phyloP scores from a whole-genome alignment of 176 grass and related monocot genomes.

The Tillandsia leiboldiana region DNA sequence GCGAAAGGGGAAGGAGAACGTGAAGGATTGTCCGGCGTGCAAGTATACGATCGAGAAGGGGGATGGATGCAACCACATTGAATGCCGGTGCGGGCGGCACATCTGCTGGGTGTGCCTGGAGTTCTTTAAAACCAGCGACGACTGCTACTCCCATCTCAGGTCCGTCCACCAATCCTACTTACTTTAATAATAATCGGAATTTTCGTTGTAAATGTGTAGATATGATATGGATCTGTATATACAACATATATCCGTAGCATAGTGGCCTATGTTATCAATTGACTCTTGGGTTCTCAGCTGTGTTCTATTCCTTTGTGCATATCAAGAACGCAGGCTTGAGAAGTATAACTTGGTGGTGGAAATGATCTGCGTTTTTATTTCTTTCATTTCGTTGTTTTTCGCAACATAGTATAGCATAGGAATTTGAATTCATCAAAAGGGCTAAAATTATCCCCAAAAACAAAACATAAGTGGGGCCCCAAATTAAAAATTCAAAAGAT shows the following conservation, averaged over 20 bases:
- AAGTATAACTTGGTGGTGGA: neutral
- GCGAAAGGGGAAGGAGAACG: constrained; percentile 70
- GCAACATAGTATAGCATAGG: no score
- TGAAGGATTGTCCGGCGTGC: constrained; percentile 63
- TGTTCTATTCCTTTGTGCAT: neutral
- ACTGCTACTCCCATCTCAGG: constrained; percentile 67
- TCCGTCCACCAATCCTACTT: constrained; percentile 38
- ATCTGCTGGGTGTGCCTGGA: constrained; percentile 84
- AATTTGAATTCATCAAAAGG: no score
- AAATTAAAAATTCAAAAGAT: no score
- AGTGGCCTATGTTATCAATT: neutral
- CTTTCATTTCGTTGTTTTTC: no score
- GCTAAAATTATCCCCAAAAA: no score
- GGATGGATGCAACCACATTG: constrained; percentile 83
- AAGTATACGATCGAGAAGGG: constrained; percentile 73
- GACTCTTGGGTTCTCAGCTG: neutral
- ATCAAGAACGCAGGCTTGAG: neutral
- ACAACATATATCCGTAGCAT: constrained; percentile 13
- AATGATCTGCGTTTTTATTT: neutral
- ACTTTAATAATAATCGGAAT: constrained; percentile 17
- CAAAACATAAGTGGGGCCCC: no score
- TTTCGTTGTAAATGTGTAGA: constrained; percentile 31
- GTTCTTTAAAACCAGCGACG: constrained; percentile 49
- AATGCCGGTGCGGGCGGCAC: constrained; percentile 66
- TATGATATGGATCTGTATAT: constrained; percentile 8